Evolutionary conservation across 306 rosid genomes (phyloP).

Genomic region (Acacia melanoxylon): DNA sequence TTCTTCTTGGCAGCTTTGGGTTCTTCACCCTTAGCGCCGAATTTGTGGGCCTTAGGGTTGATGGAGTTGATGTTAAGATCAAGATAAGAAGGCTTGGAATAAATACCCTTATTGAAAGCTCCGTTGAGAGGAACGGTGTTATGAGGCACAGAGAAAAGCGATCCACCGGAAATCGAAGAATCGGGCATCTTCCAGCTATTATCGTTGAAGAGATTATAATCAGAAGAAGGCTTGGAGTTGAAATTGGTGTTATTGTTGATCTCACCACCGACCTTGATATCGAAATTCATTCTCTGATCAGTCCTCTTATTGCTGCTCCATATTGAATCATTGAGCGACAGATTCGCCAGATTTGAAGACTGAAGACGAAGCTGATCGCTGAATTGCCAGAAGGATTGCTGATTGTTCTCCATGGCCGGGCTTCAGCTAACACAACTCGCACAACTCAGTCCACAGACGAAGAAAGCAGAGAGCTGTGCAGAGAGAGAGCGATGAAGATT

Average conservation of each 20-base stretch:
- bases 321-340: slow-evolving; percentile 77
- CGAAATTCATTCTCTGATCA: slow-evolving; percentile 68
- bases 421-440: not conserved
- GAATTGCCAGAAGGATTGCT: slow-evolving; percentile 81
- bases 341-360: slow-evolving; percentile 52
- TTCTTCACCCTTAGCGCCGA: slow-evolving; percentile 46
- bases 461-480: no score
- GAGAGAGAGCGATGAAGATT: not conserved
- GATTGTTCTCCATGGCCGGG: slow-evolving; percentile 57
- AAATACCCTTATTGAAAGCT: slow-evolving; percentile 74
- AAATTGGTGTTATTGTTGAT: slow-evolving; percentile 38
- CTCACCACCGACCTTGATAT: slow-evolving; percentile 84
- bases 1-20: slow-evolving; percentile 50
- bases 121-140: slow-evolving; percentile 48
- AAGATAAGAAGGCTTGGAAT: slow-evolving; percentile 53
- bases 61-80: slow-evolving; percentile 35
- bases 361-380: slow-evolving; percentile 84
- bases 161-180: slow-evolving; percentile 20
- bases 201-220: slow-evolving; percentile 43
- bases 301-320: slow-evolving; percentile 73
- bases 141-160: slow-evolving; percentile 40
- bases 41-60: slow-evolving; percentile 52
- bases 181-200: slow-evolving; percentile 51
- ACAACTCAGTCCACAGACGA: not conserved
- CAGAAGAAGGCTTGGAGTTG: slow-evolving; percentile 41